A percentile compares a stretch with the other conserved stretches of the same genome.
Evolutionary conservation across 2,329 filamentous ascomycete genomes (phyloP).

Genomic region (Botrytis byssoidea): DNA sequence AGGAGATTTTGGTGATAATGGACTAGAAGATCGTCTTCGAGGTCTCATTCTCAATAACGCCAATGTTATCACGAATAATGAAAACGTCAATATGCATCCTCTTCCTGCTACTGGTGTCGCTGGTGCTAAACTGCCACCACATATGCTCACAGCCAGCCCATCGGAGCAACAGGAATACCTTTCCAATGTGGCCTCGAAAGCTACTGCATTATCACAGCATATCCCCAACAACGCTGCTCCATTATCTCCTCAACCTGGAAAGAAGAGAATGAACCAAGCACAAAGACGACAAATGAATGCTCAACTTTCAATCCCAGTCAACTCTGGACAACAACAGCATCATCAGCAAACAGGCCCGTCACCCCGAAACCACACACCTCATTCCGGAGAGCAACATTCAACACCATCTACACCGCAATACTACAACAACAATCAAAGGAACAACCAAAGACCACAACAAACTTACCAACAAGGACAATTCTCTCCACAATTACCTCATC

Average conservation of each 20-base stretch:
- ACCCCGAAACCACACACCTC: slow-evolving; percentile 30
- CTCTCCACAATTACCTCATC: slow-evolving; percentile 27
- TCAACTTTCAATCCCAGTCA: slow-evolving; percentile 56
- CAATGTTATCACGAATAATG: slow-evolving; percentile 22
- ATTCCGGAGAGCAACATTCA: slow-evolving; percentile 14
- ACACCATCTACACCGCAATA: slow-evolving; percentile 23
- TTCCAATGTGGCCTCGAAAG: slow-evolving; percentile 9
- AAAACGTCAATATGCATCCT: slow-evolving; percentile 28
- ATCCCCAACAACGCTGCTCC: not conserved
- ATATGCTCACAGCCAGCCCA: slow-evolving; percentile 27
- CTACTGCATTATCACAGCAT: slow-evolving; percentile 28
- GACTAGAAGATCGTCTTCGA: slow-evolving; percentile 57
- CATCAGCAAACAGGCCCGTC: slow-evolving; percentile 40
- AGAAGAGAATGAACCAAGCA: slow-evolving; percentile 60
- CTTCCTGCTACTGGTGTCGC: slow-evolving; percentile 25
- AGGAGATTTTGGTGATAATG: slow-evolving; percentile 20
- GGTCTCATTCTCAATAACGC: slow-evolving; percentile 58
- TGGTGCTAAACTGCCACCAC: slow-evolving; percentile 28
- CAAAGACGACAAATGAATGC: slow-evolving; percentile 62
- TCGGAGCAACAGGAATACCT: slow-evolving; percentile 31
- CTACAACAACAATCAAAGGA: slow-evolving; percentile 9
- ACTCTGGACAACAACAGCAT: slow-evolving; percentile 38
- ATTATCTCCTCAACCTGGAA: slow-evolving; percentile 30
- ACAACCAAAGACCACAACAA: slow-evolving; percentile 26
- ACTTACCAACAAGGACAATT: slow-evolving; percentile 27